phyloP scores from a whole-genome alignment of 2,329 filamentous ascomycete species.

The Aspergillus tubingensis region DNA sequence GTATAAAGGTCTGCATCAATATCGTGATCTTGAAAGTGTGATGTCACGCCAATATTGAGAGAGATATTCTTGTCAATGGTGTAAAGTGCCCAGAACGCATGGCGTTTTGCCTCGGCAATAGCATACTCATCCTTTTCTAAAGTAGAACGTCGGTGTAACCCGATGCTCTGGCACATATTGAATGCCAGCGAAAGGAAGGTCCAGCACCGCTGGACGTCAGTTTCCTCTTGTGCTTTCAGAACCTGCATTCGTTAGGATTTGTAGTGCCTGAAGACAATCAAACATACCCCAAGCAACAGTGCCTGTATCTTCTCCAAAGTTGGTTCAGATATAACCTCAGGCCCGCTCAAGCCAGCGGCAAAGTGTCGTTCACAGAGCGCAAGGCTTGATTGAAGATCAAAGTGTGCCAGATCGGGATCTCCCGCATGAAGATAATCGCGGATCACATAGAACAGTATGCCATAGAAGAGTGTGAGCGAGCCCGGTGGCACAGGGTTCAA shows the following conservation, averaged over 20 bases:
- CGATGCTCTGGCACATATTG: conserved; percentile 28
- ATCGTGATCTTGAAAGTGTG: conserved; percentile 32
- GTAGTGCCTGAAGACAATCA: background rate
- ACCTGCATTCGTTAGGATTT: conserved; percentile 18
- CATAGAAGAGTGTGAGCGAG: conserved; percentile 25
- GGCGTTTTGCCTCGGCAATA: conserved; percentile 24
- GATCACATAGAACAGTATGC: conserved; percentile 28
- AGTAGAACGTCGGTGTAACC: conserved; percentile 21
- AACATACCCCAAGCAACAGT: conserved; percentile 23
- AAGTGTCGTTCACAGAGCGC: conserved; percentile 22
- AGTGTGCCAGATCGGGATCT: conserved; percentile 19
- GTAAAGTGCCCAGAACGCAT: conserved; percentile 30
- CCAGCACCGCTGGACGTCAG: conserved; percentile 28
- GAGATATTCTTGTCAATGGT: conserved; percentile 31
- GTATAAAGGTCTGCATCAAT: conserved; percentile 26
- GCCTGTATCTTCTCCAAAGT: conserved; percentile 29
- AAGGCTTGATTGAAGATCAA: conserved; percentile 17
- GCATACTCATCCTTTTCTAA: conserved; percentile 17
- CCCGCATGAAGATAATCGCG: conserved; percentile 28
- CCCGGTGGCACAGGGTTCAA: conserved; percentile 23
- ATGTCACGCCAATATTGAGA: conserved; percentile 26
- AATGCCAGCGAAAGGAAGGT: conserved; percentile 28
- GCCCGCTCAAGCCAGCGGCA: conserved; percentile 17
- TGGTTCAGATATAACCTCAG: conserved; percentile 24
- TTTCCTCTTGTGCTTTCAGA: conserved; percentile 31